phyloP scores from a whole-genome alignment of 352 stramenopile genomes.

The Phytophthora macrochlamydospora region DNA sequence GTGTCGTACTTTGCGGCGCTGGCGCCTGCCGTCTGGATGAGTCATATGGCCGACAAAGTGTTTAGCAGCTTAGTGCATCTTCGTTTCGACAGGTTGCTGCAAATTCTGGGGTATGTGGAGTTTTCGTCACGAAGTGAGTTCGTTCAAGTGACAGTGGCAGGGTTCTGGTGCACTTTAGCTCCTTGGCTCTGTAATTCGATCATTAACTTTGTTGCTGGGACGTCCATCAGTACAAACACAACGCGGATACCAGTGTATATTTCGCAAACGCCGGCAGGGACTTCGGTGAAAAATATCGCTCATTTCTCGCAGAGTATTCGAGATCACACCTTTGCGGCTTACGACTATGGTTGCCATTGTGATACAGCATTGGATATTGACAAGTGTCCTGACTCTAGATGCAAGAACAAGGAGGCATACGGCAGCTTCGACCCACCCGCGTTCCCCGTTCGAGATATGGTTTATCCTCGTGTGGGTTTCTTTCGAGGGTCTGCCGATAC shows the following conservation, averaged over 20 bases:
- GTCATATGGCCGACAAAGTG: constrained; percentile 32
- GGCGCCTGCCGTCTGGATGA: constrained; percentile 46
- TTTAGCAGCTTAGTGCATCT: constrained; percentile 37
- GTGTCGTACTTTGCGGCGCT: constrained; percentile 59
- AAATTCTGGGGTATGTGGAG: constrained; percentile 41
- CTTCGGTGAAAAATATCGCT: constrained; percentile 60
- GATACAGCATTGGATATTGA: constrained; percentile 20
- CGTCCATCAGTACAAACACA: constrained; percentile 49
- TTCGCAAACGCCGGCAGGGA: constrained; percentile 54
- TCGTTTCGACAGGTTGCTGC: constrained; percentile 40
- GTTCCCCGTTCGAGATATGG: constrained; percentile 26
- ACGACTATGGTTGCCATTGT: constrained; percentile 60
- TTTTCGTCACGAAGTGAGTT: constrained; percentile 40
- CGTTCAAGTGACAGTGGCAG: constrained; percentile 35
- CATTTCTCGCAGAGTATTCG: constrained; percentile 60
- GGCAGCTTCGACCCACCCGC: constrained; percentile 43
- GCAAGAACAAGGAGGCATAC: constrained; percentile 54
- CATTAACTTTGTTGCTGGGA: constrained; percentile 41
- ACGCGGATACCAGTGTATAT: constrained; percentile 57
- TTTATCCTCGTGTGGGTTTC: constrained; percentile 45
- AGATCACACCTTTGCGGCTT: constrained; percentile 46
- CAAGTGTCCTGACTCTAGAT: constrained; percentile 34
- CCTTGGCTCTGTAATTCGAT: constrained; percentile 38
- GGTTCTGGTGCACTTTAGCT: constrained; percentile 41
- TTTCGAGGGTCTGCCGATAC: constrained; percentile 46